Base-by-base conservation (phyloP, 1,284 basidiomycete genomes). In the Puccinia sorghi region DNA sequence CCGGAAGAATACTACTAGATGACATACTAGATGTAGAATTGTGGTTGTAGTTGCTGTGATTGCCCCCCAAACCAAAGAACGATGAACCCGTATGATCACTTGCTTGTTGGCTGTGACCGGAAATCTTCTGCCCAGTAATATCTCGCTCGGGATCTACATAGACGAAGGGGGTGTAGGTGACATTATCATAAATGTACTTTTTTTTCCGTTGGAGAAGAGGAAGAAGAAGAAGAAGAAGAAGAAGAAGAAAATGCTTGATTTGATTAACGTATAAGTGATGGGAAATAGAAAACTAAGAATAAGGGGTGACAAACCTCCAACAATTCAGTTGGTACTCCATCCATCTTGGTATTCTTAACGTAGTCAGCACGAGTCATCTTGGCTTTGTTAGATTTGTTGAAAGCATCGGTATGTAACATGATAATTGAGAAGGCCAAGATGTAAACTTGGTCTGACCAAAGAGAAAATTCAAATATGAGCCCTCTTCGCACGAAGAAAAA, bases 381-480 rank as follows among this genome's bases (percentile, higher is more conserved):
- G 81, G 91, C 90, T 86, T 93, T 97, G 86, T 97, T 98, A 81
- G 93, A 94, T 85, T 91, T 93, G 86, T 99, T 99, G 87, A 98
- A 99, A 1, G 92, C 92, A 84, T 99, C 96, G 13, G 97, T 99
- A 84, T 98, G 95, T 63, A 99, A 87, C 94, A 99, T 98, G 84
- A 99, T 97, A 83, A 99, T 87, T 82, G 96, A 97, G 86, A 99
- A 99, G 15, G 96, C 93, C 57, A 99, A 87, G 64, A 99, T 92
- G 86, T 99, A 99, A 6, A 95, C 92, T 83, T 97, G 93, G 83
- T 98, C 95, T 93, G 80, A 41, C 9, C 39, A 48, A 39, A 20
- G 56, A 66, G 3, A 63, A 64, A 9, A 22, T 27, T 13, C n/a
- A 54, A 13, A 22, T 27, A 46, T 25, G 22, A 43, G 11, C 32